phyloP scores from a whole-genome alignment of 1,139 yeast species.

The Pichia sp. region DNA sequence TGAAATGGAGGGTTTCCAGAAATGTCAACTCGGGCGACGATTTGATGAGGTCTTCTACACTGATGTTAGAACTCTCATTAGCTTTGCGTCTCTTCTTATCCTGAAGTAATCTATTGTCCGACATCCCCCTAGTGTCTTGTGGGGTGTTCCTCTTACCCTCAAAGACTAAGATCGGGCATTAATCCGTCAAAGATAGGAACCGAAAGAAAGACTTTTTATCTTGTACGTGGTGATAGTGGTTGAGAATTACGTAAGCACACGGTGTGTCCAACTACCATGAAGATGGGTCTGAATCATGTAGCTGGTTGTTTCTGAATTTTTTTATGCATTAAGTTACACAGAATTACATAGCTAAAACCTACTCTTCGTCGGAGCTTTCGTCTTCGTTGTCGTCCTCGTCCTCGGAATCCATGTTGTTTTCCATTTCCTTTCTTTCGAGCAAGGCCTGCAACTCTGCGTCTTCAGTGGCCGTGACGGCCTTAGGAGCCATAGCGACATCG shows the following conservation, averaged over 20 bases:
- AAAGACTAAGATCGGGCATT: no score
- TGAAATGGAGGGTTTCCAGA: constrained; percentile 41
- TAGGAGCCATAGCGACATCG: constrained; percentile 95
- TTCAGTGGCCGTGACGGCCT: constrained; percentile 97
- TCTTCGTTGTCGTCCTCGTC: constrained; percentile 46
- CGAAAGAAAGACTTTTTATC: no score
- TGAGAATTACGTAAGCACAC: no score
- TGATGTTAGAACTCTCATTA: not conserved
- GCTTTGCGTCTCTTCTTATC: constrained; percentile 7
- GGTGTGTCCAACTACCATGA: no score
- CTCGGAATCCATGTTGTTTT: constrained; percentile 57
- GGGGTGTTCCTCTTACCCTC: no score
- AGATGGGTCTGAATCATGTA: not conserved
- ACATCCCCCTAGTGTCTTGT: not conserved
- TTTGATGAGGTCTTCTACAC: constrained; percentile 1
- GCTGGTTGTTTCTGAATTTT: not conserved
- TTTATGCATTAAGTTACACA: not conserved
- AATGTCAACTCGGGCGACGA: constrained; percentile 30
- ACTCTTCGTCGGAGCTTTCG: constrained; percentile 16
- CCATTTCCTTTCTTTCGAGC: constrained; percentile 71
- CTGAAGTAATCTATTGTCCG: constrained; percentile 6
- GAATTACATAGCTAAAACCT: not conserved
- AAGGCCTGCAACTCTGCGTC: constrained; percentile 97
- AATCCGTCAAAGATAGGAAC: no score
- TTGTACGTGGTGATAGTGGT: no score